These are phyloP conservation scores for Metarhizium robertsii DNA, from an alignment of 2,329 filamentous ascomycete species.

Conservation along the genomic window DNA sequence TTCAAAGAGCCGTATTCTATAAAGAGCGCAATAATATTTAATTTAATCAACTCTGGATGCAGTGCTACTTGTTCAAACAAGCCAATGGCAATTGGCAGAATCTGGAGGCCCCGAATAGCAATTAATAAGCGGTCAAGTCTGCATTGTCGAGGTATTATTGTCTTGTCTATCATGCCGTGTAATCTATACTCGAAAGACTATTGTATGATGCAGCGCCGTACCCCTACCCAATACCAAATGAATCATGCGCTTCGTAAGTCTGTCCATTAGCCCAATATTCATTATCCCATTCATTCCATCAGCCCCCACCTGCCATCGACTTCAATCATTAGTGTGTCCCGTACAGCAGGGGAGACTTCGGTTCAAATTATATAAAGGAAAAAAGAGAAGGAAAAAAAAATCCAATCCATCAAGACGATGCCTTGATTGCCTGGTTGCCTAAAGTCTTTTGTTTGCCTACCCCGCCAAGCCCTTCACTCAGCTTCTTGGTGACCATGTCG, in stretches of 20 bases:
- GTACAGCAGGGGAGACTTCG: background rate
- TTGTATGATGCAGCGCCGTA: background rate
- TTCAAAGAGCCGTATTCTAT: background rate
- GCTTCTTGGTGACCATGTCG: slow-evolving; percentile 30
- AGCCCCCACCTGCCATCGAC: too few species aligned
- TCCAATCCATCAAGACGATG: background rate
- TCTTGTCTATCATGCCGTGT: background rate
- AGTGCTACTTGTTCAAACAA: too few species aligned
- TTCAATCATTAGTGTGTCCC: too few species aligned
- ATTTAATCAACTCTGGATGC: too few species aligned
- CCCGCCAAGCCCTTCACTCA: slow-evolving; percentile 25
- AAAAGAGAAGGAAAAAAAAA: background rate
- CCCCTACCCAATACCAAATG: background rate
- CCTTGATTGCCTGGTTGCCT: slow-evolving; percentile 12
- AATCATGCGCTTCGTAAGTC: background rate
- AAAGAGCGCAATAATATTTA: too few species aligned
- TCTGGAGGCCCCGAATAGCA: too few species aligned
- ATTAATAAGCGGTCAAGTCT: too few species aligned
- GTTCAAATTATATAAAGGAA: background rate
- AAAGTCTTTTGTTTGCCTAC: slow-evolving; percentile 12
- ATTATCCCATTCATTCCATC: background rate
- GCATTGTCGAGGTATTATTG: background rate
- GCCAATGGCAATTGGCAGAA: too few species aligned
- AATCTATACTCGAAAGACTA: background rate
- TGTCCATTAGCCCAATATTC: background rate